A percentile compares a stretch with the other conserved stretches of the same genome.
phyloP scores from a whole-genome alignment of 805 yeast genomes.

The Pichia heedii region DNA sequence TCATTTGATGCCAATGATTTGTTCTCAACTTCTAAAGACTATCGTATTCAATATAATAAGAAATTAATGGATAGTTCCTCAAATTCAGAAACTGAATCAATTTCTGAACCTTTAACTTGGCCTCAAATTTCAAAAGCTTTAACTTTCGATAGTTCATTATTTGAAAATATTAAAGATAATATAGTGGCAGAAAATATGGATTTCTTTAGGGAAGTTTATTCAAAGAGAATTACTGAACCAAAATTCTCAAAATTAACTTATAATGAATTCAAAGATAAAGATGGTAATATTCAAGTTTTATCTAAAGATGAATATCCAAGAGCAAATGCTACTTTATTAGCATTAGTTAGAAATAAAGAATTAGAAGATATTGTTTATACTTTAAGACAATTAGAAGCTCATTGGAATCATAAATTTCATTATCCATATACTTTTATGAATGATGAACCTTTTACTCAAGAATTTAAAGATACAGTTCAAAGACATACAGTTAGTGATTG shows the following conservation, averaged over 20 bases:
- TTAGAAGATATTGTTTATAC: conserved; percentile 42
- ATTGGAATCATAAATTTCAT: conserved; percentile 67
- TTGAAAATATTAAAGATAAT: conserved; percentile 20
- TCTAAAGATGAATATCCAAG: conserved; percentile 26
- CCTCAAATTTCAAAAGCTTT: conserved; percentile 20
- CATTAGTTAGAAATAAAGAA: conserved; percentile 72
- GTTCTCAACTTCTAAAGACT: conserved; percentile 3
- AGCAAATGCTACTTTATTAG: conserved; percentile 70
- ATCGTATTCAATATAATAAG: conserved; percentile 23
- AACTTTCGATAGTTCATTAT: conserved; percentile 16
- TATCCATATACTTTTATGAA: conserved; percentile 94
- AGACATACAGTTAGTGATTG: conserved; percentile 39
- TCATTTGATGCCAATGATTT: conserved; percentile 16
- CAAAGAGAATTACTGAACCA: conserved; percentile 27
- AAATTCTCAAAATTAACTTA: conserved; percentile 25
- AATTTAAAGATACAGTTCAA: conserved; percentile 49
- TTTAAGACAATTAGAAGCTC: conserved; percentile 52
- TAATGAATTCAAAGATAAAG: conserved; percentile 21
- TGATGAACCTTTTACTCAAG: conserved; percentile 72
- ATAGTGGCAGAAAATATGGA: conserved; percentile 28
- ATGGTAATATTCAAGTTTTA: conserved; percentile 20
- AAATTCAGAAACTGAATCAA: neutral
- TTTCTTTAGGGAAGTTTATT: conserved; percentile 26
- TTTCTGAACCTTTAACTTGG: conserved; percentile 12
- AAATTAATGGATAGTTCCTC: conserved; percentile 21